Evolutionary conservation across 75 land plant genomes (phyloP).

Genomic region (Cunninghamia lanceolata): DNA sequence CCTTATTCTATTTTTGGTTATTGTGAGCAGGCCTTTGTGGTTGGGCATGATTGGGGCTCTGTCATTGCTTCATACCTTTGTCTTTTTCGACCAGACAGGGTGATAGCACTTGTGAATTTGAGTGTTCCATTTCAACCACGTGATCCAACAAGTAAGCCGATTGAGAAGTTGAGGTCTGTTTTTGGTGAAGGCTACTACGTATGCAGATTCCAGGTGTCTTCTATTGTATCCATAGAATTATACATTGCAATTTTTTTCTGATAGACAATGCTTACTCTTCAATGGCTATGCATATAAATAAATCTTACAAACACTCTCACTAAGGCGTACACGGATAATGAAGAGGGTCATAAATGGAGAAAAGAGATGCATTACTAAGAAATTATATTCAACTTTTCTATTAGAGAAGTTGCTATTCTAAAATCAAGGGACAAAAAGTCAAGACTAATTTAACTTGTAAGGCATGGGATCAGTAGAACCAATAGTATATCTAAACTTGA

Average conservation of each 20-base stretch:
- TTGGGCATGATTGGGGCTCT: constrained; percentile 76
- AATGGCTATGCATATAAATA: neutral
- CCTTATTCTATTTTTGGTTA: neutral
- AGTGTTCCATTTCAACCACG: constrained; percentile 44
- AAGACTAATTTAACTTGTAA: neutral
- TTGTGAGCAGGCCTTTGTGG: constrained; percentile 55
- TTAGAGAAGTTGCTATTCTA: neutral
- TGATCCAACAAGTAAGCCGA: constrained; percentile 26
- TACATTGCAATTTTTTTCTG: neutral
- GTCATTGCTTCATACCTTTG: constrained; percentile 55
- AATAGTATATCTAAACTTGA: neutral
- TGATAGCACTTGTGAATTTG: constrained; percentile 51
- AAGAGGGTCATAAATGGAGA: neutral
- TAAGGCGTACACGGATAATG: neutral
- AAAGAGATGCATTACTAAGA: neutral
- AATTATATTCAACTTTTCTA: neutral
- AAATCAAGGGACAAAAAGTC: neutral
- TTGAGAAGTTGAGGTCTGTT: constrained; percentile 14
- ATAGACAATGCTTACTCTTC: neutral
- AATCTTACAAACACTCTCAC: neutral
- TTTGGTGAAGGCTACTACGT: constrained; percentile 73
- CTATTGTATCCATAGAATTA: neutral
- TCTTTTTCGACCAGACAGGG: constrained; percentile 58
- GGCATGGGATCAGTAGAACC: neutral
- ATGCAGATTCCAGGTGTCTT: constrained; percentile 70